A percentile compares a stretch with the other conserved stretches of the same genome.
Evolutionary conservation across 2,329 filamentous ascomycete genomes (phyloP).

Genomic region (Daldinia sp.): DNA sequence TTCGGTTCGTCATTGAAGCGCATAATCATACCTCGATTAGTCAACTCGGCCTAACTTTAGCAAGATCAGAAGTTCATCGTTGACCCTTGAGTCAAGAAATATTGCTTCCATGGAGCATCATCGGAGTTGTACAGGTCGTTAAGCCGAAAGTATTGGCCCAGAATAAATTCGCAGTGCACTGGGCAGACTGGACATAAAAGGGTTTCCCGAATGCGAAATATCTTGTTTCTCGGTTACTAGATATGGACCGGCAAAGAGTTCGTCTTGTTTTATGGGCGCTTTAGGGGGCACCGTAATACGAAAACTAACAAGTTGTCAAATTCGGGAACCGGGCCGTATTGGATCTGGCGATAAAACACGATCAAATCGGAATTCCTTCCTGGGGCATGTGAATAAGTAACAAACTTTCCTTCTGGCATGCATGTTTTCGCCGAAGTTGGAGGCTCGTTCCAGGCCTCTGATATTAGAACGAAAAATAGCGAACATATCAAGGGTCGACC

Average conservation of each 20-base stretch:
- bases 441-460: not conserved
- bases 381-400: not conserved
- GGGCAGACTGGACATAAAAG: not conserved
- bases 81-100: not conserved
- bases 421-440: not conserved
- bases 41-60: conserved; percentile 5
- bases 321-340: not conserved
- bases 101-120: not conserved
- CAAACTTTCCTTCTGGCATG: not conserved
- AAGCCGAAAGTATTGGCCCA: not conserved
- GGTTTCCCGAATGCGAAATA: not conserved
- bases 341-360: not conserved
- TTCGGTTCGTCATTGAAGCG: conserved; percentile 11
- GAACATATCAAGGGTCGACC: not conserved
- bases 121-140: not conserved
- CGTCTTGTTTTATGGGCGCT: not conserved
- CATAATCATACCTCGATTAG: conserved; percentile 13
- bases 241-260: not conserved
- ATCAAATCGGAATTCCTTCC: not conserved
- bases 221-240: not conserved
- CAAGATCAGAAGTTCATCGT: not conserved
- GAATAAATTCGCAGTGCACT: not conserved
- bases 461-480: not conserved
- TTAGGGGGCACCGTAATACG: not conserved
- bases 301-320: not conserved